Percentiles rank a stretch among this genome's conserved stretches.
These are phyloP conservation scores for Aotearoamyces nothofagi DNA, from an alignment of 2,329 filamentous ascomycete species.

Conservation along the genomic window DNA sequence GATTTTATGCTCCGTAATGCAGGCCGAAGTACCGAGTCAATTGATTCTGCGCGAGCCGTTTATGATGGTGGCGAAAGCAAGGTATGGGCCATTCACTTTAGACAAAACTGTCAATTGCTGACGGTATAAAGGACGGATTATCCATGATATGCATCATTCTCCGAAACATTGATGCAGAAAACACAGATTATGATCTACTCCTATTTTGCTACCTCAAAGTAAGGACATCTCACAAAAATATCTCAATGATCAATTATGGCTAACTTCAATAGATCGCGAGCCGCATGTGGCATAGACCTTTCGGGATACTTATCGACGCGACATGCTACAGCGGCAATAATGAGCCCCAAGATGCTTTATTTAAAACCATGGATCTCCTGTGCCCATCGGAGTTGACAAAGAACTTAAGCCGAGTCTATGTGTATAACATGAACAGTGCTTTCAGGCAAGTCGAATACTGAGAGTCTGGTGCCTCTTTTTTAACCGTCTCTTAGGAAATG, in stretches of 20 bases:
- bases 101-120: background rate
- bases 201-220: slow-evolving; percentile 56
- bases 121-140: slow-evolving; percentile 45
- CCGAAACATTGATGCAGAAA: slow-evolving; percentile 49
- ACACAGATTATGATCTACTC: slow-evolving; percentile 49
- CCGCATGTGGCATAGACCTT: slow-evolving; percentile 53
- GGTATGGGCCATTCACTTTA: slow-evolving; percentile 23
- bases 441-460: slow-evolving; percentile 53
- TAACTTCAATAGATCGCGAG: slow-evolving; percentile 40
- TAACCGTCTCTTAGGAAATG: slow-evolving; percentile 32
- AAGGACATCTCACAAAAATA: slow-evolving; percentile 7
- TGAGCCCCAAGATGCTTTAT: slow-evolving; percentile 49
- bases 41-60: slow-evolving; percentile 46
- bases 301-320: slow-evolving; percentile 52
- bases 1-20: slow-evolving; percentile 60
- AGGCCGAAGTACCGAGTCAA: slow-evolving; percentile 47
- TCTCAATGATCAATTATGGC: slow-evolving; percentile 1
- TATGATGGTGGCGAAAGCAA: slow-evolving; percentile 60
- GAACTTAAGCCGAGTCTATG: slow-evolving; percentile 45
- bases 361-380: slow-evolving; percentile 46
- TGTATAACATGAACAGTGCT: slow-evolving; percentile 62
- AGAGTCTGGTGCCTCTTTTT: slow-evolving; percentile 37
- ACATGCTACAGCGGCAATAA: slow-evolving; percentile 56
- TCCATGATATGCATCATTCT: slow-evolving; percentile 56
- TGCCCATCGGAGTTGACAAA: slow-evolving; percentile 44